These are phyloP conservation scores for Globisporangium carolinianum DNA, from an alignment of 352 stramenopile genomes.

Conservation along the genomic window DNA sequence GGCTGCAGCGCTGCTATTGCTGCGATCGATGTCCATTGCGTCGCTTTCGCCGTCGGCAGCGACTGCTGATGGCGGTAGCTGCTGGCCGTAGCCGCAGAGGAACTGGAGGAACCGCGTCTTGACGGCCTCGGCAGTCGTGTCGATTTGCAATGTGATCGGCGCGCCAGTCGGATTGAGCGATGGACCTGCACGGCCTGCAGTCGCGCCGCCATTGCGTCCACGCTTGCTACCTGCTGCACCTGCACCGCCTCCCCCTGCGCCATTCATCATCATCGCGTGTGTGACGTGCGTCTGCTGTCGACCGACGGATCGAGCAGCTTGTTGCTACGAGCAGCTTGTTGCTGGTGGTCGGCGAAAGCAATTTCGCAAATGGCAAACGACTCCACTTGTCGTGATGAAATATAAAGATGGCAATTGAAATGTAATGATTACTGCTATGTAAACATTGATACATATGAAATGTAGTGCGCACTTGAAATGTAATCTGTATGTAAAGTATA, in stretches of 20 bases:
- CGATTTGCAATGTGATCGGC: slow-evolving; percentile 53
- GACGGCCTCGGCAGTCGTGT: slow-evolving; percentile 72
- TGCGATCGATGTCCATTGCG: slow-evolving; percentile 1
- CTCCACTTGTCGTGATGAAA: too few relatives aligned
- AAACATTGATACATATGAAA: too few relatives aligned
- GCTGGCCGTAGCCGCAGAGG: slow-evolving; percentile 65
- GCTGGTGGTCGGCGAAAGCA: too few relatives aligned
- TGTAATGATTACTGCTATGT: too few relatives aligned
- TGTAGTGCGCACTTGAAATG: too few relatives aligned
- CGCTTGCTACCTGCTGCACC: slow-evolving; percentile 24
- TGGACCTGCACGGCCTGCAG: slow-evolving; percentile 9
- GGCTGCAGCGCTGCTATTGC: neutral
- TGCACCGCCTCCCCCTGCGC: neutral
- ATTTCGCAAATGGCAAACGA: too few relatives aligned
- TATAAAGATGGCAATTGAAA: too few relatives aligned
- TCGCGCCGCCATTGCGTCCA: slow-evolving; percentile 21
- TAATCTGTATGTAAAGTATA: too few relatives aligned
- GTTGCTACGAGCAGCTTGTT: too few relatives aligned
- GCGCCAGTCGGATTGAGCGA: slow-evolving; percentile 28
- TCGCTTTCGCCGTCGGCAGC: slow-evolving; percentile 11
- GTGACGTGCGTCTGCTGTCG: neutral
- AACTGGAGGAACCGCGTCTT: slow-evolving; percentile 83
- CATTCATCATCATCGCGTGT: slow-evolving; percentile 12
- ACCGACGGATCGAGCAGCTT: neutral
- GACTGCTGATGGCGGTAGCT: slow-evolving; percentile 7